Conservation (phyloP, 1,139 yeast genomes). For the Candida pseudocylindracea region DNA sequence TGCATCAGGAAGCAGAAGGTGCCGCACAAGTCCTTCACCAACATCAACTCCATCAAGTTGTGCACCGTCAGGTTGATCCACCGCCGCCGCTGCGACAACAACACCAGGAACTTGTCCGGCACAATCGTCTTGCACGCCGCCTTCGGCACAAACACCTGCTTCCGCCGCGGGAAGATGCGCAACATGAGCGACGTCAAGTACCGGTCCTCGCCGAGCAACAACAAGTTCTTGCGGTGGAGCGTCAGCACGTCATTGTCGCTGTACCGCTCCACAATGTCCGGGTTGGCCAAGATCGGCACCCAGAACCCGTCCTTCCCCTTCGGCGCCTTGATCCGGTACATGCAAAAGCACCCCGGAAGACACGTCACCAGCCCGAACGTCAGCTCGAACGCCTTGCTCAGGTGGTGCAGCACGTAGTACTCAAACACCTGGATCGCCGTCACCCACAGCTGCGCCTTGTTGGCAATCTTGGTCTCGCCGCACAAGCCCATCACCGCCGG, state of each 20-base stretch:
- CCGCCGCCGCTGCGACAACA: conserved; percentile 88
- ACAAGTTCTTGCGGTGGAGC: conserved; percentile 71
- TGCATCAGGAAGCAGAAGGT: conserved; percentile 97
- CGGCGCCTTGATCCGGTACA: conserved; percentile 88
- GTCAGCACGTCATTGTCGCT: conserved; percentile 78
- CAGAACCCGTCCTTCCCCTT: conserved; percentile 80
- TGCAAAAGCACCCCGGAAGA: conserved; percentile 93
- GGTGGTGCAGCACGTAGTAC: conserved; percentile 90
- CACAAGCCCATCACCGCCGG: conserved; percentile 88
- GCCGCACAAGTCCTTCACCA: conserved; percentile 86
- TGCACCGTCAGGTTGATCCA: conserved; percentile 98
- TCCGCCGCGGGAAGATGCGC: conserved; percentile 80
- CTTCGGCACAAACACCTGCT: conserved; percentile 81
- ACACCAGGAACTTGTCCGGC: conserved; percentile 61
- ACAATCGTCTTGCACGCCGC: conserved; percentile 92
- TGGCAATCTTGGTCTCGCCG: conserved; percentile 91
- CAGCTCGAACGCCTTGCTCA: conserved; percentile 88
- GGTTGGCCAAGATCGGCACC: conserved; percentile 92
- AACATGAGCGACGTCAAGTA: conserved; percentile 77
- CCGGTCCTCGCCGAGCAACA: conserved; percentile 86
- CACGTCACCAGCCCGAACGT: conserved; percentile 95
- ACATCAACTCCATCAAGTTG: conserved; percentile 73
- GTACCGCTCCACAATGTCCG: conserved; percentile 90
- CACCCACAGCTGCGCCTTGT: conserved; percentile 75
- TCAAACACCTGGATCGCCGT: conserved; percentile 93